phyloP scores from a whole-genome alignment of 495 filamentous ascomycete genomes.

The Melanomma pulvis-pyrius region DNA sequence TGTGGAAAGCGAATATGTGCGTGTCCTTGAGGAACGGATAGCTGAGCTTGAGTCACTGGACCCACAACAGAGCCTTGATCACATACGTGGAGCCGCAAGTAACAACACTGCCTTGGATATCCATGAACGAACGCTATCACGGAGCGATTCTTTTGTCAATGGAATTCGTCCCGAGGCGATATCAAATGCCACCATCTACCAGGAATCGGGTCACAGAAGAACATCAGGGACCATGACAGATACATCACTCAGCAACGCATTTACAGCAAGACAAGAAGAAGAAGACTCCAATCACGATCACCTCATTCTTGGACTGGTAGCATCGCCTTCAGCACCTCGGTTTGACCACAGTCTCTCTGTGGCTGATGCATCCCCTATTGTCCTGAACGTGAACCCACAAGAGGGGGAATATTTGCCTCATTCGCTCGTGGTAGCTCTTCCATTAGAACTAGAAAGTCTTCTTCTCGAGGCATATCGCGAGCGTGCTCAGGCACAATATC shows the following conservation, averaged over 20 bases:
- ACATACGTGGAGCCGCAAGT: not conserved
- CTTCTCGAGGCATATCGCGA: conserved; percentile 13
- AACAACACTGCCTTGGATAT: too few species aligned
- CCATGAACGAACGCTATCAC: too few species aligned
- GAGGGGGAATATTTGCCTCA: not conserved
- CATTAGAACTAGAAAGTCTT: not conserved
- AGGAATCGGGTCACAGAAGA: not conserved
- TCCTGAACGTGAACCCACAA: not conserved
- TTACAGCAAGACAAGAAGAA: not conserved
- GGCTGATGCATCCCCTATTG: not conserved
- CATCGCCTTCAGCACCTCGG: conserved; percentile 8
- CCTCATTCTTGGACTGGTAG: conserved; percentile 13
- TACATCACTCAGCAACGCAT: not conserved
- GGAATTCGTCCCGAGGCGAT: not conserved
- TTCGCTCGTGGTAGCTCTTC: not conserved
- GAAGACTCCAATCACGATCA: conserved; percentile 11
- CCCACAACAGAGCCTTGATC: conserved; percentile 17
- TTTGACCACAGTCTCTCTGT: not conserved
- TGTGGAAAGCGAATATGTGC: conserved; percentile 12
- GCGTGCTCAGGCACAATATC: conserved; percentile 14
- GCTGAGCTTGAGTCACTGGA: conserved; percentile 15
- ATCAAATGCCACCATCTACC: not conserved
- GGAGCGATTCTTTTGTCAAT: not conserved
- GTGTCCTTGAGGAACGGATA: conserved; percentile 10
- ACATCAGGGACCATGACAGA: not conserved